Base-by-base conservation (phyloP, 2,329 filamentous ascomycete species). In the Colletotrichum cuscutae region DNA sequence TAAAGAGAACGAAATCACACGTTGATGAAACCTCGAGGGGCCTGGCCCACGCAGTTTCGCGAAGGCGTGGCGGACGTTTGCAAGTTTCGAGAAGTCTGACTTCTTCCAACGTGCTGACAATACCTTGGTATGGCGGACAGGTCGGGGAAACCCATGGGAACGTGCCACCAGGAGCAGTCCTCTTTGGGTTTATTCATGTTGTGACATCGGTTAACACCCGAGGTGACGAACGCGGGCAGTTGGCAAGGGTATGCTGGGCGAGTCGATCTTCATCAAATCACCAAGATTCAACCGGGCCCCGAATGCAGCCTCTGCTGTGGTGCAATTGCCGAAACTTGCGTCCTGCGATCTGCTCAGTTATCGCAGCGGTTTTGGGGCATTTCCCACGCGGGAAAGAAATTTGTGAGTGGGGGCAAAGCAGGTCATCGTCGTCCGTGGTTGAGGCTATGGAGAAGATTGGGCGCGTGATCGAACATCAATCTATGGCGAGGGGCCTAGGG, bases 201-300 rank as follows among this genome's bases (percentile, higher is more conserved):
- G 59, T 59, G 49, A 71, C 71, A 70, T 73, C 49, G 46, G 71
- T 57, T 61, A 73, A 73, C 71, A 70, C 60, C 67, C 46, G 37
- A 59, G 8, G 22, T 57, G 32, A 65, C 46, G 49, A 35, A 49
- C 24, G 46, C 49, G 54, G 26, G 26, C 53, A 46, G 15, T 53
- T 53, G 57, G 49, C 65, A 69, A 35, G 70, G 70, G 35, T 72
- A 32, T 60, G 65, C 59, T 58, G 26, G 65, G 7, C 35, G 32
- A 57, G 59, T 28, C 65, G 53, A 63, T 53, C 37, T 53, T 53
- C 37, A 63, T 59, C 30, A 63, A 30, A 30, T 37, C 37, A 32
- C 11, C 6, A 37, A 42, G 37, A 32, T 13, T 53, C 58, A 32
- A 63, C 32, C 22, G 52, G 24, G 37, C 19, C 30, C 30, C 13